Percentiles rank a stretch among this genome's conserved stretches.
These are phyloP conservation scores for Candida qinlingensis DNA, from an alignment of 805 yeast genomes.

Conservation along the genomic window DNA sequence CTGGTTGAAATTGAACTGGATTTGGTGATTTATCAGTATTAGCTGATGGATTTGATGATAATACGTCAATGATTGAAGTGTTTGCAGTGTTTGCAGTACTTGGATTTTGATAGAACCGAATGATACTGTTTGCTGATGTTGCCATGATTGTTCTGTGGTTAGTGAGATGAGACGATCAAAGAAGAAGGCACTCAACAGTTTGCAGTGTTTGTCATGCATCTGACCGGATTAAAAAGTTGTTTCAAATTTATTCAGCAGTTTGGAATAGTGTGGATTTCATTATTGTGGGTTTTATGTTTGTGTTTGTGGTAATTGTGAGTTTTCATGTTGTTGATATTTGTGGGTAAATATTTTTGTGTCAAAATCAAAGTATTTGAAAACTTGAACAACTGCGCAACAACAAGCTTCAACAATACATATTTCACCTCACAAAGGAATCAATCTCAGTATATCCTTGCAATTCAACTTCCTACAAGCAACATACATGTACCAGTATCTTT, in stretches of 20 bases:
- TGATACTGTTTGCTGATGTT: slow-evolving; percentile 14
- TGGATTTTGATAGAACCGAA: slow-evolving; percentile 11
- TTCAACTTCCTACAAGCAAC: too few relatives aligned
- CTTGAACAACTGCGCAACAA: neutral
- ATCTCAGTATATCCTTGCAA: too few relatives aligned
- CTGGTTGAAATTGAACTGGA: neutral
- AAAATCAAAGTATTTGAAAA: neutral
- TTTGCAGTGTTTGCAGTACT: slow-evolving; percentile 6
- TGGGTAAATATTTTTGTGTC: neutral
- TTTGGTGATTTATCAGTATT: neutral
- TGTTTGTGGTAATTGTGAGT: neutral
- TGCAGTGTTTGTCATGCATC: neutral
- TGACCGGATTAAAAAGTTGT: neutral
- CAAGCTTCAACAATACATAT: neutral
- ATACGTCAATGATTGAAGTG: neutral
- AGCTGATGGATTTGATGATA: neutral
- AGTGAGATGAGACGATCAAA: neutral
- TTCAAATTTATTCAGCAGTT: neutral
- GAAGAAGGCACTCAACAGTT: neutral
- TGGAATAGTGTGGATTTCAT: too few relatives aligned
- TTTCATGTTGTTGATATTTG: neutral
- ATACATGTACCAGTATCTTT: too few relatives aligned
- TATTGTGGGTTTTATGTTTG: neutral
- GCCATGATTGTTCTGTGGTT: slow-evolving; percentile 1
- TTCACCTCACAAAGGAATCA: neutral